Evolutionary conservation across 768 basidiomycete genomes (phyloP), one percentile per base, ranked within the genome.

Genomic region (Clitopilus hobsonii): DNA sequence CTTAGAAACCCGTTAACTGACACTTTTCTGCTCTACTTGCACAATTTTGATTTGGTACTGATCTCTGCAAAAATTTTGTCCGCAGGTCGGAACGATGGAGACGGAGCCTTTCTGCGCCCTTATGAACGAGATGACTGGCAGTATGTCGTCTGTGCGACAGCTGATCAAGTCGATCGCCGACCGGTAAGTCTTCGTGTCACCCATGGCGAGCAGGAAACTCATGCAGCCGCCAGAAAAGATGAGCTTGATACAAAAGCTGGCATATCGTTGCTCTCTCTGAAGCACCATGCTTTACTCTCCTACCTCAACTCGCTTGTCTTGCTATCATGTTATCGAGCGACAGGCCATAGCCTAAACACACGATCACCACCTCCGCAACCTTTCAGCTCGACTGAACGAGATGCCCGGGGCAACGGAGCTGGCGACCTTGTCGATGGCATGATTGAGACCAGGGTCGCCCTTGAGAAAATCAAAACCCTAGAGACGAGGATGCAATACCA

Each of bases 401-500:
- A 61, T 5, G 59, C 67, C 5, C 82, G 89, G 29, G 91, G 88
- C 0, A 62, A 69, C 5, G 75, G 70, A n/a, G 66, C 79, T 0
- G 91, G 91, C 2, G 91, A 95, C 67, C 63, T 91, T 5, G 85
- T 94, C 6, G 88, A 91, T 61, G 81, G 83, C 1, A 80, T 93
- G 75, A 78, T 95, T 27, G 85, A 96, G 64, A 79, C 81, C 18
- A 83, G 94, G 11, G 74, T 94, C 41, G 83, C 92, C 7, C 80
- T 98, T 45, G 97, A 99, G 66, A 98, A 97, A 72, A 78, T 89
- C 49, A 87, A 88, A 56, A 78, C 83, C 0, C 78, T 99, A 22
- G 95, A 98, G 69, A 77, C 78, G 52, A 86, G 90, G 64, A 89
- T 99, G 80, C 84, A 81, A 49, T 98, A 99, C 68, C 97, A 98